These are phyloP conservation scores for Sabuloglossum arenarium DNA, from an alignment of 495 filamentous ascomycete species.

Conservation along the genomic window DNA sequence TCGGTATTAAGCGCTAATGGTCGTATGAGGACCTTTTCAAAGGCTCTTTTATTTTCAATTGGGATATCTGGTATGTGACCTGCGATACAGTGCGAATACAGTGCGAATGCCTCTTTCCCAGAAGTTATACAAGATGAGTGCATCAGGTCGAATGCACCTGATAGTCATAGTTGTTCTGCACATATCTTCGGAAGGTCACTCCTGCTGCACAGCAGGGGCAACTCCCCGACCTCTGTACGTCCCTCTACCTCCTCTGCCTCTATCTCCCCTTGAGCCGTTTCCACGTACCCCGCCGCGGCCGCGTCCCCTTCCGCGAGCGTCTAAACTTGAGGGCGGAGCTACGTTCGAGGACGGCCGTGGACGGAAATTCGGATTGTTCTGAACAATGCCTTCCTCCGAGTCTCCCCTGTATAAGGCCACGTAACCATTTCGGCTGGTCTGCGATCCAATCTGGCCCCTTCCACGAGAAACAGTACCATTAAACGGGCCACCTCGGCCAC, in stretches of 20 bases:
- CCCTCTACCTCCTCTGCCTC: conserved; percentile 6
- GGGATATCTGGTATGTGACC: not conserved
- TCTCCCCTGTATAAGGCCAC: conserved; percentile 27
- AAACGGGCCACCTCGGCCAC: not conserved
- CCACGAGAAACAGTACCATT: conserved; percentile 6
- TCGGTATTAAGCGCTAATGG: no score
- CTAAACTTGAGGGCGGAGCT: conserved; percentile 54
- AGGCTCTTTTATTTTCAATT: no score
- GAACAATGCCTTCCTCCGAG: conserved; percentile 22
- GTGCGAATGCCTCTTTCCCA: not conserved
- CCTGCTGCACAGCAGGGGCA: not conserved
- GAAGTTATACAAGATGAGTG: not conserved
- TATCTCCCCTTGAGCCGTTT: not conserved
- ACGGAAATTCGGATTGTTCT: conserved; percentile 31
- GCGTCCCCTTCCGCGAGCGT: conserved; percentile 34
- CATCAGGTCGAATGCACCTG: not conserved
- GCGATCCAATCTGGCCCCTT: conserved; percentile 13
- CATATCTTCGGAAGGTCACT: not conserved
- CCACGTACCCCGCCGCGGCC: conserved; percentile 19
- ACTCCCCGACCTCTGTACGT: conserved; percentile 3
- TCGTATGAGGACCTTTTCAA: no score
- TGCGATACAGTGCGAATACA: not conserved
- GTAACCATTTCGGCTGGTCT: conserved; percentile 27
- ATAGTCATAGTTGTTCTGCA: not conserved
- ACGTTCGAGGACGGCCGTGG: conserved; percentile 48